Evolutionary conservation across 805 yeast species (phyloP), one percentile per base, ranked within the genome.

Genomic region (Helenozyma baotianmanensis): DNA sequence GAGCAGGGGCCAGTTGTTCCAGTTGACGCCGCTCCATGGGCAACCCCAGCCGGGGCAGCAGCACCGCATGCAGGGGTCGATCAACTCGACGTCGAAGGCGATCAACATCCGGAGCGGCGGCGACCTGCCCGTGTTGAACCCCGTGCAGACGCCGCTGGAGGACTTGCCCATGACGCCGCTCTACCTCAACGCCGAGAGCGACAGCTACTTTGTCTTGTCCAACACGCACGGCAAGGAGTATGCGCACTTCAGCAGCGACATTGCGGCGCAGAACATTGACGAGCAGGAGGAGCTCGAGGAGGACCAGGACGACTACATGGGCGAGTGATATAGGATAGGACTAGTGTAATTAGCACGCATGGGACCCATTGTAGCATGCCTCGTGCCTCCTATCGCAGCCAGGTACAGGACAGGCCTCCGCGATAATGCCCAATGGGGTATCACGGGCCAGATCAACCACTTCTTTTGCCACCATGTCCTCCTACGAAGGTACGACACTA

Each of bases 91-190:
- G 15, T 39, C 43, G 9, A 31, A 36, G 22, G 38, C 37, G 7
- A 39, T 39, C 21, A 18, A 38, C 25, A 39, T 39, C 16, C 27
- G 14, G 13, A 22, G 21, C 4, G 50, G 48, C 2, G 32, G 36
- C 17, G 35, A 37, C 17, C 72, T 70, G 3, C 71, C 72, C 1
- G 45, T 48, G 4, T 43, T 66, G 24, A 51, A 51, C 23, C 72
- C 72, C 1, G 72, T 66, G 0, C 67, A 56, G 38, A 64, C 72
- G 1, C 72, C 70, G 2, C 42, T 45, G 19, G 70, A 63, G 27
- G 71, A 63, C 21, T 51, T 58, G 14, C 70, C 71, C 1, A 66
- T 66, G 70, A 66, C 72, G 3, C 72, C 72, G 3, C 50, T 66
- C 35, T 42, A 35, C 19, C 26, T 47, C 10, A 42, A 43, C 21